These are phyloP conservation scores for Aspergillus vadensis DNA, from an alignment of 2,329 filamentous ascomycete species.

Conservation along the genomic window DNA sequence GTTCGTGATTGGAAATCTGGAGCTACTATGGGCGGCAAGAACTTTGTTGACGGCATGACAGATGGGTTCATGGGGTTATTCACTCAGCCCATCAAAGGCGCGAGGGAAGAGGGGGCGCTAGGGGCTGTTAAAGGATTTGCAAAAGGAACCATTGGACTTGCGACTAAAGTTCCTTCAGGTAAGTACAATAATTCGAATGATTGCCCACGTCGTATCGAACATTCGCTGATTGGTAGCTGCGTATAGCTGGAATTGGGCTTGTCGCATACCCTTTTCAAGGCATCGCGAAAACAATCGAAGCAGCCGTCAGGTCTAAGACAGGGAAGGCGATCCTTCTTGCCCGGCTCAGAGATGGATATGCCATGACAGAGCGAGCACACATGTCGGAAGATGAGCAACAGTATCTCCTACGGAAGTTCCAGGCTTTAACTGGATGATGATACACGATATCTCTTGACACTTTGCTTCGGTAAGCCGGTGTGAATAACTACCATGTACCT, in stretches of 20 bases:
- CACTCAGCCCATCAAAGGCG: constrained; percentile 33
- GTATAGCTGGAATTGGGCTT: constrained; percentile 29
- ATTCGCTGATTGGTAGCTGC: background rate
- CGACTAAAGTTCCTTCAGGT: constrained; percentile 30
- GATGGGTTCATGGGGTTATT: constrained; percentile 37
- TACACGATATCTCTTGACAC: background rate
- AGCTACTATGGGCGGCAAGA: constrained; percentile 33
- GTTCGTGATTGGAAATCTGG: constrained; percentile 40
- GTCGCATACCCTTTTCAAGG: constrained; percentile 38
- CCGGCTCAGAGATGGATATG: constrained; percentile 23
- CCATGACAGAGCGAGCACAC: background rate
- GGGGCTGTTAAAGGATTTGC: constrained; percentile 38
- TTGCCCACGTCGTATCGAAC: background rate
- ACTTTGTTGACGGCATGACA: constrained; percentile 35
- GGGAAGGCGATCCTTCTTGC: constrained; percentile 27
- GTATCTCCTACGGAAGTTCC: constrained; percentile 9
- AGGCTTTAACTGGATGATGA: constrained; percentile 8
- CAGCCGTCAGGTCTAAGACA: constrained; percentile 28
- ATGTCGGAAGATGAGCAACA: background rate
- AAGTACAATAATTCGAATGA: constrained; percentile 4
- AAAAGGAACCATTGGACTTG: constrained; percentile 33
- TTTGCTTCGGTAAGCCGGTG: background rate
- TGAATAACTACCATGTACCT: too few relatives aligned
- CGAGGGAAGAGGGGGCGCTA: constrained; percentile 32
- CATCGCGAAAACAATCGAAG: constrained; percentile 35